Conservation (phyloP, 768 basidiomycete species). For the Boletellus sp. region DNA sequence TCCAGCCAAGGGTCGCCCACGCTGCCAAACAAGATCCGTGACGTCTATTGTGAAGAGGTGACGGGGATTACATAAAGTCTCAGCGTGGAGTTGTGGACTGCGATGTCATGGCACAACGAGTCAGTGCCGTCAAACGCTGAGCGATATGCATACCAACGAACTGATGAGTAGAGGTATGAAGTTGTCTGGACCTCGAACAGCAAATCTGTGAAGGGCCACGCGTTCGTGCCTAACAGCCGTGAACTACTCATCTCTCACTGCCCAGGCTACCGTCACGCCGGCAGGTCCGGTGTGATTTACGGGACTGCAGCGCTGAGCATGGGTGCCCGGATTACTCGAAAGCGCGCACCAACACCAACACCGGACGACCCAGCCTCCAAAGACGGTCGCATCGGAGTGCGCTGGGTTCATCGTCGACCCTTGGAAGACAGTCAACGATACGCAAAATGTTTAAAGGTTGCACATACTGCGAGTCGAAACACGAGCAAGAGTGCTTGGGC, state of each 20-base stretch:
- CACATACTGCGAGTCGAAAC: not conserved
- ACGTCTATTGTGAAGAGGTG: not conserved
- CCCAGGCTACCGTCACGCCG: not conserved
- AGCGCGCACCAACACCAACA: not conserved
- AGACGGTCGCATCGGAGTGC: too few relatives aligned
- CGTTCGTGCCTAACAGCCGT: not conserved
- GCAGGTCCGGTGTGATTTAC: not conserved
- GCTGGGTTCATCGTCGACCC: too few relatives aligned
- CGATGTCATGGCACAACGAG: not conserved
- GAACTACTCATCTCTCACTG: not conserved
- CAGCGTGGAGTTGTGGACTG: too few relatives aligned
- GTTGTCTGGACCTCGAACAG: not conserved
- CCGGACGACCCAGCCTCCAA: not conserved
- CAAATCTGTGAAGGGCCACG: not conserved
- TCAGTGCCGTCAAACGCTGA: not conserved
- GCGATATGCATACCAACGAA: not conserved
- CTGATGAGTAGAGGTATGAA: not conserved
- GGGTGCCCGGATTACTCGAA: not conserved
- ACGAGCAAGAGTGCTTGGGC: not conserved
- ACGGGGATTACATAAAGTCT: too few relatives aligned
- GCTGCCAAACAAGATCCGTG: not conserved
- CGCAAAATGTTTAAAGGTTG: not conserved
- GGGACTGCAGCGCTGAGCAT: not conserved
- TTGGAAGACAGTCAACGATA: not conserved
- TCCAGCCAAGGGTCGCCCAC: not conserved